Evolutionary conservation across 345 rosid genomes (phyloP), one percentile per base, ranked within the genome.

Genomic region (Murraya paniculata): DNA sequence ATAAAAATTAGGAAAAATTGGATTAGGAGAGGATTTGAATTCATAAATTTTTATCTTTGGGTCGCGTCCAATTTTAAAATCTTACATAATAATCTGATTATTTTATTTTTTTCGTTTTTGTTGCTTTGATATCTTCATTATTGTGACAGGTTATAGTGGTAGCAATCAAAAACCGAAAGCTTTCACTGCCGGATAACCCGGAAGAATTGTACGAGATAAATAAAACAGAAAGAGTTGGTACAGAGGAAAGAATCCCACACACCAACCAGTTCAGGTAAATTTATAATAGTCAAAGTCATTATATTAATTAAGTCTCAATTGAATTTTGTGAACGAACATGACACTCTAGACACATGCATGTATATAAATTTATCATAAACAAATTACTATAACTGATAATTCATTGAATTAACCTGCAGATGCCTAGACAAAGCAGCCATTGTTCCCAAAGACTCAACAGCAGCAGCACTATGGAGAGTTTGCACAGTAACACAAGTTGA

Each of bases 401-500:
- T 39, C 45, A 10, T 41, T 41, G 13, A 25, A 24, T 25, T 24
- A 25, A 59, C 19, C 82, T 41, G 48, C 48, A 86, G 87, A 27
- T 82, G 80, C 77, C 75, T 87, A 36, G 87, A 89, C 75, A 85
- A 79, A 74, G 89, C 92, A 0, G 87, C 90, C 3, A 80, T 87
- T 62, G 55, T 75, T 14, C 62, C 59, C 0, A 75, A 81, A 36
- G 81, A 79, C 30, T 41, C 48, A 41, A 25, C 78, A 16, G 41
- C 28, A 22, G 38, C 76, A 36, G 75, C 78, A 45, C 45, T 59
- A 28, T 71, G 87, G 82, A 82, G 27, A 6, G 81, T 82, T 5
- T 89, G 92, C 90, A 85, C 84, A 1, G 85, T 87, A 76, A 84
- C 86, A 6, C 92, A 87, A 80, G 89, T 89, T 19, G 92, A 89